Base-by-base conservation (phyloP, 495 filamentous ascomycete species). In the Platismatia glauca region DNA sequence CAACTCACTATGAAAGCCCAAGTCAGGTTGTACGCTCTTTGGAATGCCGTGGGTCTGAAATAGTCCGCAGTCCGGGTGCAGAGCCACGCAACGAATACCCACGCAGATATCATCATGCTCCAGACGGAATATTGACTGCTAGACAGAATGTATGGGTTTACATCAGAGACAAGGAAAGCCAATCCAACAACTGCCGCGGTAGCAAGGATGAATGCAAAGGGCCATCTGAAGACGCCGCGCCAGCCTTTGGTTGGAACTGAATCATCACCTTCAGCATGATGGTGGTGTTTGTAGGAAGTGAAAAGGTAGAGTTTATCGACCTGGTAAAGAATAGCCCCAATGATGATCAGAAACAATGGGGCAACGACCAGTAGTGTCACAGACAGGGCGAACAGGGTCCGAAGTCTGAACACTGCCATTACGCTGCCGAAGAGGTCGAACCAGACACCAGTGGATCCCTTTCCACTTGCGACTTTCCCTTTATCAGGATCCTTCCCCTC, bases 81-180 rank as follows among this genome's bases (percentile, higher is more conserved):
- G 57, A 90, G 85, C 93, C 93, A 98, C 31, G 88, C 86, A 31
- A 86, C 65, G 65, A 86, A 84, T 66, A 92, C 81, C 81, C 90
- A 97, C 20, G 88, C 80, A 20, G 87, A 86, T 3, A 96, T 67
- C 81, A 90, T 88, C 87, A 93, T 95, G 61, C 83, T 84, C 86
- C 86, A 89, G 1, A 97, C 89, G 3, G 89, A 81, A 66, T 91
- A 96, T 63, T 84, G 80, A 67, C 86, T 92, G 72, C 90, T 89
- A 73, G 96, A 94, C 22, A 93, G 76, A 66, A 97, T 89, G 64
- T 86, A 80, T 5, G 92, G 91, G 68, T 98, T 97, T 69, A 91
- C 70, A 73, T 91, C 95, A 31, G 79, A 81, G 43, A 95, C 66
- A 65, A 97, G 73, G 68, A 87, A 90, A 13, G 88, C 89, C 61